Evolutionary conservation across 176 grass and related monocot species (phyloP).

Genomic region (Guadua angustifolia): DNA sequence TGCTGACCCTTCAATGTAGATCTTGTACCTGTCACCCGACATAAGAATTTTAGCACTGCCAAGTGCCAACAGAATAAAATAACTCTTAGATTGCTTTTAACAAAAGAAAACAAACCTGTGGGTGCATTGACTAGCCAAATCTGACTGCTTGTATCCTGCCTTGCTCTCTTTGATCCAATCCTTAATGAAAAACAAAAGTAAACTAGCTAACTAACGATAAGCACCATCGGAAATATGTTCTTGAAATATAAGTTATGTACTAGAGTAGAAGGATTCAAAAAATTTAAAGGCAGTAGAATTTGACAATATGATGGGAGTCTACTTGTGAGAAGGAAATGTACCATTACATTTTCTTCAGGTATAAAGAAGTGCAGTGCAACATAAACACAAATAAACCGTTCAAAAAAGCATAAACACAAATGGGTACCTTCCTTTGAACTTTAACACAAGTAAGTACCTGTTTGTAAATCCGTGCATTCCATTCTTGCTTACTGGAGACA

Average conservation of each 20-base stretch:
- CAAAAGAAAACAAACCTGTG: constrained; percentile 64
- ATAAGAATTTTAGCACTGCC: constrained; percentile 9
- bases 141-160: constrained; percentile 79
- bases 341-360: constrained; percentile 4
- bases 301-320: constrained; percentile 9
- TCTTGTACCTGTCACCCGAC: constrained; percentile 72
- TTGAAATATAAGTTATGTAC: background rate
- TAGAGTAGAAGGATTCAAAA: constrained; percentile 18
- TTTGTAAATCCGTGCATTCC: constrained; percentile 74
- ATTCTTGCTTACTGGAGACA: constrained; percentile 59
- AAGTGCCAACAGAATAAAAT: background rate
- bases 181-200: constrained; percentile 45
- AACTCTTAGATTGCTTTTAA: constrained; percentile 15
- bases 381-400: constrained; percentile 13
- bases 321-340: constrained; percentile 26
- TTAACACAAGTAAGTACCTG: constrained; percentile 48
- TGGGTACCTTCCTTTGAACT: background rate
- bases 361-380: constrained; percentile 12
- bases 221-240: constrained; percentile 27
- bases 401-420: background rate
- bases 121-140: constrained; percentile 78
- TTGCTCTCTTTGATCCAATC: constrained; percentile 83
- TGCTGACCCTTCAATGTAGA: constrained; percentile 88
- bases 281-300: background rate
- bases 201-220: constrained; percentile 35